Conservation (phyloP, 129 eudicot species). For the Escallonia herrerae region DNA sequence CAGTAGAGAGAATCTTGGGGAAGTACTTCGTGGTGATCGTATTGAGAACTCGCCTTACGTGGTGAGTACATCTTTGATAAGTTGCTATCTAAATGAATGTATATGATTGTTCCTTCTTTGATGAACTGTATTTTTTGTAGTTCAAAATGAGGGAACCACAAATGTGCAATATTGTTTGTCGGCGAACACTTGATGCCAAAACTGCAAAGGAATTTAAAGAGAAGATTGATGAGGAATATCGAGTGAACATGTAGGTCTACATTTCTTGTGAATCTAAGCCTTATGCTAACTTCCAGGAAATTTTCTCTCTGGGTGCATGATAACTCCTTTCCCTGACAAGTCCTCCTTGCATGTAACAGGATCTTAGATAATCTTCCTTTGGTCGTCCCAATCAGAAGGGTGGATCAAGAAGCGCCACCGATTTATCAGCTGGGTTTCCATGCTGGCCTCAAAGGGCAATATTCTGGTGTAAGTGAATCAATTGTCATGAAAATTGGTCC, state of each 20-base stretch:
- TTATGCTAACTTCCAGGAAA: background rate
- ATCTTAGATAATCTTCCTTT: conserved; percentile 59
- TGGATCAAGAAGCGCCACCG: conserved; percentile 35
- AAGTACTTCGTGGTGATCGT: conserved; percentile 75
- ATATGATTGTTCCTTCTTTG: conserved; percentile 2
- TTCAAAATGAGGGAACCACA: conserved; percentile 57
- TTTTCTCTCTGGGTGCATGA: background rate
- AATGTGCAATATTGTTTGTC: conserved; percentile 46
- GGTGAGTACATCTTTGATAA: conserved; percentile 20
- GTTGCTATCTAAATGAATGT: background rate
- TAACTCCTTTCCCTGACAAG: background rate
- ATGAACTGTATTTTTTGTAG: conserved; percentile 22
- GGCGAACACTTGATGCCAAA: conserved; percentile 35
- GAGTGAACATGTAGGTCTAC: conserved; percentile 47
- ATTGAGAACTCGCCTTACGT: conserved; percentile 55
- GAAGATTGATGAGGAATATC: conserved; percentile 54
- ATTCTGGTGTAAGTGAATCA: conserved; percentile 48
- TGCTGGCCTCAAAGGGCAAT: conserved; percentile 54
- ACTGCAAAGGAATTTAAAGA: conserved; percentile 47
- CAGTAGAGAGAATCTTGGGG: conserved; percentile 64
- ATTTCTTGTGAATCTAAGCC: background rate
- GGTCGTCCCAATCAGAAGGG: conserved; percentile 44
- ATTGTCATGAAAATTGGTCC: background rate
- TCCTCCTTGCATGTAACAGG: conserved; percentile 26
- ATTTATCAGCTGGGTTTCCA: conserved; percentile 49